phyloP scores from a whole-genome alignment of 768 basidiomycete genomes.

The Mycena epipterygia region DNA sequence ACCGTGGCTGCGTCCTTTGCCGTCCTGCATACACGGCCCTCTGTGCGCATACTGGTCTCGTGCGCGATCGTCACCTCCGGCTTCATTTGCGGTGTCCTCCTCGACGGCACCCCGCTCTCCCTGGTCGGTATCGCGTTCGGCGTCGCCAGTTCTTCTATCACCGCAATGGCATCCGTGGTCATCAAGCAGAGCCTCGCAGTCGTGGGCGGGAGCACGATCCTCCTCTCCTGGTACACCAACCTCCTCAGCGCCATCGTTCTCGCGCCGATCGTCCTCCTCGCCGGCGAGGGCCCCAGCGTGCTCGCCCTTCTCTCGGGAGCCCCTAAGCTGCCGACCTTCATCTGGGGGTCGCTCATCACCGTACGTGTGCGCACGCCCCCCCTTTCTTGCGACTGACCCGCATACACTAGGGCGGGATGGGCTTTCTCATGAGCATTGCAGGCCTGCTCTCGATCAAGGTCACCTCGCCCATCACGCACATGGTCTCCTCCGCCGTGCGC shows the following conservation, averaged over 20 bases:
- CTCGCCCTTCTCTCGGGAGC: constrained; percentile 25
- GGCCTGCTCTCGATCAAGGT: constrained; percentile 84
- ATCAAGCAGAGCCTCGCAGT: constrained; percentile 80
- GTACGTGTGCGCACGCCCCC: constrained; percentile 47
- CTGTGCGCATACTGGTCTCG: constrained; percentile 64
- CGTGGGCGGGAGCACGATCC: constrained; percentile 78
- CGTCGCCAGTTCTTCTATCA: constrained; percentile 75
- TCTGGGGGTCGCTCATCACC: constrained; percentile 72
- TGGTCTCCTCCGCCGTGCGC: constrained; percentile 83
- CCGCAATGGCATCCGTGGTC: constrained; percentile 85
- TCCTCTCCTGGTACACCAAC: constrained; percentile 85
- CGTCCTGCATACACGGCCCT: constrained; percentile 71
- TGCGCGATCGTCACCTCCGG: constrained; percentile 84
- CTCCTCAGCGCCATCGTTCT: constrained; percentile 72
- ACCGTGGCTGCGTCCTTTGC: constrained; percentile 79
- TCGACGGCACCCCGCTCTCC: constrained; percentile 65
- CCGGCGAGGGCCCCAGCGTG: constrained; percentile 64
- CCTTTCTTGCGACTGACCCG: neutral
- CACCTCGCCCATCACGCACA: constrained; percentile 86
- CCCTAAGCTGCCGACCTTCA: constrained; percentile 55
- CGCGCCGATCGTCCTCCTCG: constrained; percentile 69
- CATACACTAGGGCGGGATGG: constrained; percentile 66
- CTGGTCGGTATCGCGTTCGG: constrained; percentile 78
- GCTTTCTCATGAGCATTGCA: constrained; percentile 84
- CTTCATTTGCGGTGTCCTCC: constrained; percentile 76